Evolutionary conservation across 495 filamentous ascomycete genomes (phyloP).

Genomic region (Ascodesmis nigricans): DNA sequence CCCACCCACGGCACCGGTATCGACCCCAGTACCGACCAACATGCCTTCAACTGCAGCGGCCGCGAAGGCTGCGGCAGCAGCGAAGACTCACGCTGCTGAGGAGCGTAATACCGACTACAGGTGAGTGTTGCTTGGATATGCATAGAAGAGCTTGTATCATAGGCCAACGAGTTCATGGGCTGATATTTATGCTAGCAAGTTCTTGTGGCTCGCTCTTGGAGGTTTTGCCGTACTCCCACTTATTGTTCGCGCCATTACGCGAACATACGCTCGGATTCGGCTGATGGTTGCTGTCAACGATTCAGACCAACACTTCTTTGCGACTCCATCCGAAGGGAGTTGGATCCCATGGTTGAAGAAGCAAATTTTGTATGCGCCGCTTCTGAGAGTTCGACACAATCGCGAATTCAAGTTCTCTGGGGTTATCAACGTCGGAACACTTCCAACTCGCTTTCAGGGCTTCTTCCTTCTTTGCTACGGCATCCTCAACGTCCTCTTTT

Average conservation of each 20-base stretch:
- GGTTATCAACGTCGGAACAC: slow-evolving; percentile 70
- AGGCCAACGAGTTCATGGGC: no score
- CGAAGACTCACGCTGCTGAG: no score
- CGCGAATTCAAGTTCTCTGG: slow-evolving; percentile 65
- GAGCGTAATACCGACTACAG: no score
- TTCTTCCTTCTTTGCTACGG: slow-evolving; percentile 52
- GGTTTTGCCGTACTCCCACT: slow-evolving; percentile 32
- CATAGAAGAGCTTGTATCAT: no score
- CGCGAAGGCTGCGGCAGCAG: no score
- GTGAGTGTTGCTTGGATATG: no score
- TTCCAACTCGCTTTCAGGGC: slow-evolving; percentile 70
- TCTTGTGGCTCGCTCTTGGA: slow-evolving; percentile 25
- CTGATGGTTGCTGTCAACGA: slow-evolving; percentile 45
- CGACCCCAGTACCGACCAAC: no score
- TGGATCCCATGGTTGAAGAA: slow-evolving; percentile 53
- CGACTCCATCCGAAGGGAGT: slow-evolving; percentile 23
- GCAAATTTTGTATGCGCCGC: slow-evolving; percentile 58
- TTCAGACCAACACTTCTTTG: slow-evolving; percentile 40
- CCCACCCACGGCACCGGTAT: no score
- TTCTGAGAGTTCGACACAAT: slow-evolving; percentile 69
- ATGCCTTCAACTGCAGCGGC: no score
- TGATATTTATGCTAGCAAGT: slow-evolving; percentile 12
- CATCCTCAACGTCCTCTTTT: slow-evolving; percentile 56
- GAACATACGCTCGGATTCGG: slow-evolving; percentile 46
- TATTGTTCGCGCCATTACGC: slow-evolving; percentile 34